Evolutionary conservation across 2,329 filamentous ascomycete genomes (phyloP), one percentile per base, ranked within the genome.

Genomic region (Pyrenophora seminiperda): DNA sequence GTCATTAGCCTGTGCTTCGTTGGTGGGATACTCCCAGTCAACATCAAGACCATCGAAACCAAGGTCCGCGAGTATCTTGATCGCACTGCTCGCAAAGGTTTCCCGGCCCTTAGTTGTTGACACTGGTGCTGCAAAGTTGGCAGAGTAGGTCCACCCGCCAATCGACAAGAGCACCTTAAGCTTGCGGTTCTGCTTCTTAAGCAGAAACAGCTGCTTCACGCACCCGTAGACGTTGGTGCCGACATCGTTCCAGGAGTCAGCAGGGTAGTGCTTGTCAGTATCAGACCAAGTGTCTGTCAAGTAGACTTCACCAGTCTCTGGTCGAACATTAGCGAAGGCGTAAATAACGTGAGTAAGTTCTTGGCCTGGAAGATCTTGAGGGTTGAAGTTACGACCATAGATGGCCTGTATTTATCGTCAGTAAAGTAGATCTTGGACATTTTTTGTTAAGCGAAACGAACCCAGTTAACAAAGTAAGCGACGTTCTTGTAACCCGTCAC

Each of bases 381-480:
- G 70, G 33, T 72, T 56, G 59, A 62, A 71, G 47, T 70, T 66
- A 47, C 71, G 71, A 14, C 62, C 71, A 38, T 74, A 74, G 37
- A 73, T 73, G 33, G 66, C 70, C 70, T 73, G 48, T 45, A 31
- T 2, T 34, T 24, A 11, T 43, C 50, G 30, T 54, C 11, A 53
- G 31, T 22, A 18, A 9, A n/a, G 36, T 22, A 27, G 10, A 24
- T 39, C 15, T 30, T 5, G 32, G 41, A 27, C 15, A 37, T 17
- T 31, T 38, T 34, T 42, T 13, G 22, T 34, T 31, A 7, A 37
- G 47, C 36, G 15, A 27, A 30, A 57, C 56, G 14, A 46, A 71
- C 70, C 71, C 70, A 73, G 47, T 73, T 73, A 34, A 72, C 68
- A 56, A 71, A 73, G 50, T 73, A 73, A 1, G 68, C 69, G 20